These are phyloP conservation scores for Plectosphaerella plurivora DNA, from an alignment of 2,329 filamentous ascomycete genomes.

Conservation along the genomic window DNA sequence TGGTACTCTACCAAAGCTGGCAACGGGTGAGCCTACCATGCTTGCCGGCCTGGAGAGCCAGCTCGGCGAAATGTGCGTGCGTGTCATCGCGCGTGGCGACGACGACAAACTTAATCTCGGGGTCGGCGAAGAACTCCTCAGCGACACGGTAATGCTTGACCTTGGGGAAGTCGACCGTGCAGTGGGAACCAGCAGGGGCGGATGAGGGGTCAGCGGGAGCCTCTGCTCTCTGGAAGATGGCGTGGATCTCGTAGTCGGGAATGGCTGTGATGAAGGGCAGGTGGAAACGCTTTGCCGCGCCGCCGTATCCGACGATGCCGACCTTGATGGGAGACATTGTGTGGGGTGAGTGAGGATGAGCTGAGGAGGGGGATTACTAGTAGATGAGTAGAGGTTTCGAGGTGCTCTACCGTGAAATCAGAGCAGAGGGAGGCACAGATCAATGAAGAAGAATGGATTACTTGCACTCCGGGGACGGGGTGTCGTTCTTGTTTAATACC, in stretches of 20 bases:
- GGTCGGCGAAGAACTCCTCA: constrained; percentile 56
- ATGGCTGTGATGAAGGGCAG: constrained; percentile 44
- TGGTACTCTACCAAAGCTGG: too few relatives aligned
- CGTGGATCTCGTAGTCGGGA: constrained; percentile 38
- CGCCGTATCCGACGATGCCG: constrained; percentile 46
- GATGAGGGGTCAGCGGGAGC: constrained; percentile 22
- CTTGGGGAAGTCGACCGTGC: constrained; percentile 40
- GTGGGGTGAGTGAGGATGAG: background rate
- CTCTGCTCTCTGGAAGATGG: constrained; percentile 42
- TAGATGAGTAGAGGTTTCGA: background rate
- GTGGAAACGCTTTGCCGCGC: constrained; percentile 42
- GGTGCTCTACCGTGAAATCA: too few relatives aligned
- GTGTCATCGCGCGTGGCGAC: constrained; percentile 48
- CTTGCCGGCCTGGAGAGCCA: constrained; percentile 55
- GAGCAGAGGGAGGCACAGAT: too few relatives aligned
- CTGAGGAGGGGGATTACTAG: background rate
- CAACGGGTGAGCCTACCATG: constrained; percentile 31
- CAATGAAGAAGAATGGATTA: too few relatives aligned
- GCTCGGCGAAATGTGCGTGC: constrained; percentile 50
- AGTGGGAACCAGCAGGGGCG: constrained; percentile 32
- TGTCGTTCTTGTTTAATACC: too few relatives aligned
- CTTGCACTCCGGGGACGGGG: too few relatives aligned
- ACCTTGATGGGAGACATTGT: constrained; percentile 33
- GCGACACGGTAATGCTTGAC: constrained; percentile 53
- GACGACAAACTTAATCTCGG: constrained; percentile 55